Percentiles rank a stretch among this genome's conserved stretches.
These are phyloP conservation scores for Magnaporthiopsis poae DNA, from an alignment of 2,329 filamentous ascomycete genomes.

Conservation along the genomic window DNA sequence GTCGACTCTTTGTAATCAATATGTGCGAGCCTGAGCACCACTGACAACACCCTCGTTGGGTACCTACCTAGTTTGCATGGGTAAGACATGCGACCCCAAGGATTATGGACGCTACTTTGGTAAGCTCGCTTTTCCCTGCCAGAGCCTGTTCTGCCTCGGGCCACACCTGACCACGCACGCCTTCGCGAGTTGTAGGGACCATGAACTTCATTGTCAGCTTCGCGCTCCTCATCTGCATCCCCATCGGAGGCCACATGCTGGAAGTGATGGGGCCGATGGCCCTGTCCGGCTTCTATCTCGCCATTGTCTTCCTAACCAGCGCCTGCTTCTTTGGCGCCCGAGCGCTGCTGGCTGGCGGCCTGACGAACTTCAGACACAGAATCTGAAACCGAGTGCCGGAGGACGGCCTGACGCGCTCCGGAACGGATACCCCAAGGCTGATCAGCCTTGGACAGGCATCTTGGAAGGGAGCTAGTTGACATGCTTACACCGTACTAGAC, in stretches of 20 bases:
- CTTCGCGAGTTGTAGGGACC: constrained; percentile 23
- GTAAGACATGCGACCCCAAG: constrained; percentile 34
- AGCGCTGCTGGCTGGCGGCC: background rate
- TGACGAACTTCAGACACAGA: background rate
- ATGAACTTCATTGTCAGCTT: constrained; percentile 37
- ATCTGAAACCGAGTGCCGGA: background rate
- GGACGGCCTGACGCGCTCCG: no score
- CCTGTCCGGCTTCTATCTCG: constrained; percentile 36
- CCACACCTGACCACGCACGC: background rate
- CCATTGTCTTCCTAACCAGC: constrained; percentile 19
- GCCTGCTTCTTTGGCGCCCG: background rate
- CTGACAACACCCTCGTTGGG: background rate
- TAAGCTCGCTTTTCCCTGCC: background rate
- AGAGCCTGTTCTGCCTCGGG: background rate
- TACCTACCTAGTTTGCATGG: constrained; percentile 30
- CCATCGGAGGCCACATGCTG: constrained; percentile 35
- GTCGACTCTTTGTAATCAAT: no score
- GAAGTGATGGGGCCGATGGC: constrained; percentile 32
- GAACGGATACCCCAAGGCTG: no score
- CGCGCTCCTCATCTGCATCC: constrained; percentile 33
- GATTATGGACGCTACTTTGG: constrained; percentile 35
- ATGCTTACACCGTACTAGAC: no score
- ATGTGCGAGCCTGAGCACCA: background rate
- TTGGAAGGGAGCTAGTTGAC: no score
- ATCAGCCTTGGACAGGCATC: no score